phyloP scores from a whole-genome alignment of 2,329 filamentous ascomycete species.

The Elsinoe necatrix region DNA sequence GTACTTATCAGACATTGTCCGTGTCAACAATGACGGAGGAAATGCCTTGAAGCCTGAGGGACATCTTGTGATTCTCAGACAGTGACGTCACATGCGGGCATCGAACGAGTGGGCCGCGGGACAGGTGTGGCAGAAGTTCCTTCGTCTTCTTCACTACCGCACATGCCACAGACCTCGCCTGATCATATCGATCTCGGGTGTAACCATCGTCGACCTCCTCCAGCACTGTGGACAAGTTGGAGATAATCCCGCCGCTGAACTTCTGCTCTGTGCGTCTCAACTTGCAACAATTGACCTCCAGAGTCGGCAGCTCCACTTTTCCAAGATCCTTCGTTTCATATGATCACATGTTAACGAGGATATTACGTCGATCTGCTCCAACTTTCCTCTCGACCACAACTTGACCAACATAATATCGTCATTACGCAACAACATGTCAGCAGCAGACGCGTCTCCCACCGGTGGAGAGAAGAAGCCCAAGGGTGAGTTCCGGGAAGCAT shows the following conservation, averaged over 20 bases:
- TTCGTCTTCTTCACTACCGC: background rate
- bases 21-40: background rate
- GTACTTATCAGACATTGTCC: background rate
- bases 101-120: background rate
- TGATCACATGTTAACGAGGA: conserved; percentile 14
- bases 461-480: conserved; percentile 9
- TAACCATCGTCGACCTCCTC: background rate
- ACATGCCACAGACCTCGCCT: too few species aligned
- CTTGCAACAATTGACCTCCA: background rate
- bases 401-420: background rate
- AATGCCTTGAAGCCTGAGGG: too few species aligned
- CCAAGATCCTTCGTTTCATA: conserved; percentile 8
- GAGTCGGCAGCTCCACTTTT: conserved; percentile 6
- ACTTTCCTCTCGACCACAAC: background rate
- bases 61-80: background rate
- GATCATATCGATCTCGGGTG: background rate
- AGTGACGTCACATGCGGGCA: background rate
- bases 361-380: background rate
- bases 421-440: background rate
- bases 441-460: conserved; percentile 8
- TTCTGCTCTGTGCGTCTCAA: background rate
- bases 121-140: background rate
- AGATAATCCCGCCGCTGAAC: background rate
- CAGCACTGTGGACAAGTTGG: background rate
- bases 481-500: conserved; percentile 4